Evolutionary conservation across 768 basidiomycete species (phyloP), one percentile per base, ranked within the genome.

Genomic region (Trametes elegans): DNA sequence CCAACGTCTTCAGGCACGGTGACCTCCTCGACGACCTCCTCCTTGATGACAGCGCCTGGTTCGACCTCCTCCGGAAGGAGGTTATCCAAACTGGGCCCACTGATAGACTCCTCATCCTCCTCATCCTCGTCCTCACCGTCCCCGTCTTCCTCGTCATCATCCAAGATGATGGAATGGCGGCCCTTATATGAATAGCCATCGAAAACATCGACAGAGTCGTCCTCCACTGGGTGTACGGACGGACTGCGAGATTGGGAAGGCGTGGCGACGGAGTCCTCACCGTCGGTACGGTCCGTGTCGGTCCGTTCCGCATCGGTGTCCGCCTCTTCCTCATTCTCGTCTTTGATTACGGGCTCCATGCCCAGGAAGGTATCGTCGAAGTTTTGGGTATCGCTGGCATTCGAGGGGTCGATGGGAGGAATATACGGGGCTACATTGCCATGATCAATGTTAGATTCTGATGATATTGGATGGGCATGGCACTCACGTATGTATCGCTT

Each of bases 301-400:
- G 86, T 88, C 11, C 80, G 81, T 57, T 87, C 85, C 62, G 81
- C 82, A 66, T 88, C 88, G 23, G 85, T 88, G 65, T 88, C 85
- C 50, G 75, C 76, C 43, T 80, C n/a, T n/a, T n/a, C 76, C 58
- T 77, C 76, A 31, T 81, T 77, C 39, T 85, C 87, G 63, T 89
- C 88, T 60, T 94, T 90, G 58, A 98, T 83, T 43, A 90, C 86
- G 21, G 94, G 92, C 61, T 89, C 87, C 90, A 98, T 96, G 67
- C 90, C 90, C 55, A 98, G 80, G 83, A 97, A 98, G 35, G 91
- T 87, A 59, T 95, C 91, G 70, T 98, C 96, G 70, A 98, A 99
- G 73, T 98, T 98, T 70, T 92, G 91, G 61, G 92, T 95, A 80
- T 99, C 97, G 64, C 87, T 85, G 57, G 94, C 94, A 72, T 96